Conservation (phyloP, 805 yeast genomes). For the Yamadazyma kitorensis region DNA sequence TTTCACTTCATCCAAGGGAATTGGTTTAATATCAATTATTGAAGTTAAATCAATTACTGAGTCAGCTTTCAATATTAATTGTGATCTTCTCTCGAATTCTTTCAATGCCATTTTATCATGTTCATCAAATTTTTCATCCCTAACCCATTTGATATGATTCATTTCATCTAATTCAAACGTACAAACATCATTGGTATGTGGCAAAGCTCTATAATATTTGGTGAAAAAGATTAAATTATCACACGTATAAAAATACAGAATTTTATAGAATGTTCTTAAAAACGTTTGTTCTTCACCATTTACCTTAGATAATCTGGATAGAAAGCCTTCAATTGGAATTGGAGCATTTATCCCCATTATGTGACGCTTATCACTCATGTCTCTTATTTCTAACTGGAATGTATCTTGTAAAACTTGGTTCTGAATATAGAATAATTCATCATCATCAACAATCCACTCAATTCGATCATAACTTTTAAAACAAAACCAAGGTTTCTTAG, state of each 20-base stretch:
- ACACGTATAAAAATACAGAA: slow-evolving; percentile 62
- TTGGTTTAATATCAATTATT: slow-evolving; percentile 38
- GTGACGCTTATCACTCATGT: slow-evolving; percentile 38
- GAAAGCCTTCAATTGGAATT: slow-evolving; percentile 76
- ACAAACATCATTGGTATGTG: slow-evolving; percentile 33
- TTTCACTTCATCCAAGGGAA: slow-evolving; percentile 21
- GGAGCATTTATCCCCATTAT: slow-evolving; percentile 39
- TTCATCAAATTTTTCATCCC: slow-evolving; percentile 24
- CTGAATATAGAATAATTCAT: slow-evolving; percentile 26
- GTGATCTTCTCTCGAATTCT: slow-evolving; percentile 62
- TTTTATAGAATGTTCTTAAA: slow-evolving; percentile 43
- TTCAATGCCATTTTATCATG: slow-evolving; percentile 63
- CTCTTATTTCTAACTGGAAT: slow-evolving; percentile 59
- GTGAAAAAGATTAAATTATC: slow-evolving; percentile 61
- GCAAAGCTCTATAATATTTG: slow-evolving; percentile 53
- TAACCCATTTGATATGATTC: slow-evolving; percentile 64
- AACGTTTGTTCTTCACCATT: slow-evolving; percentile 40
- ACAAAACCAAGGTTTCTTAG: slow-evolving; percentile 46
- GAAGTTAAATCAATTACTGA: slow-evolving; percentile 60
- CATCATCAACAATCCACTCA: slow-evolving; percentile 44
- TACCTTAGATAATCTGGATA: slow-evolving; percentile 53
- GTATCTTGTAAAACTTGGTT: slow-evolving; percentile 34
- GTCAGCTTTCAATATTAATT: slow-evolving; percentile 53
- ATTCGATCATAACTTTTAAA: slow-evolving; percentile 69
- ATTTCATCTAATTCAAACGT: slow-evolving; percentile 52